These are phyloP conservation scores for Calonectria pseudoreteaudii DNA, from an alignment of 2,329 filamentous ascomycete genomes.

Conservation along the genomic window DNA sequence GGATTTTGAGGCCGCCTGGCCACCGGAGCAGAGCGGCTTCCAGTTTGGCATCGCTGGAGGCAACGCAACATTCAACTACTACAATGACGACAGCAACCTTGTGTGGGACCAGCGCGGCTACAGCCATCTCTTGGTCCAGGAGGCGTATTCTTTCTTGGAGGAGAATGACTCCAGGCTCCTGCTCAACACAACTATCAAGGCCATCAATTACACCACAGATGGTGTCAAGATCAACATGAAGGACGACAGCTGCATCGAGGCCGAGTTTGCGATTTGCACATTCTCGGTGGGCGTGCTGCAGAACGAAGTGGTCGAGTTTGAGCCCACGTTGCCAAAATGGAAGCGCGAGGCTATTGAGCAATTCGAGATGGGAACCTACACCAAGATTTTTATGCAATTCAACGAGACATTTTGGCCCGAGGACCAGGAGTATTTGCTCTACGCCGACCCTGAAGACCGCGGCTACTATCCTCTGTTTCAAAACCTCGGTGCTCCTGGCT, in stretches of 20 bases:
- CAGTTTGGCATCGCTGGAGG: slow-evolving; percentile 66
- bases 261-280: slow-evolving; percentile 73
- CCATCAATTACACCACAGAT: slow-evolving; percentile 62
- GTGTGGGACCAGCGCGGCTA: slow-evolving; percentile 73
- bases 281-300: slow-evolving; percentile 78
- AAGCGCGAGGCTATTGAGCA: slow-evolving; percentile 72
- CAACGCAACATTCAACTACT: slow-evolving; percentile 73
- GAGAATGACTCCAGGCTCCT: slow-evolving; percentile 67
- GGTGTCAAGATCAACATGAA: slow-evolving; percentile 65
- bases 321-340: slow-evolving; percentile 71
- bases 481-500: slow-evolving; percentile 67
- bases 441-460: slow-evolving; percentile 55
- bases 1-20: slow-evolving; percentile 70
- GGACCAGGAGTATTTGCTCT: slow-evolving; percentile 58
- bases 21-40: slow-evolving; percentile 67
- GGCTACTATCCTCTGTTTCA: slow-evolving; percentile 71
- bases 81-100: slow-evolving; percentile 70
- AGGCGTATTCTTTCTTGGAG: slow-evolving; percentile 68
- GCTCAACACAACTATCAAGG: slow-evolving; percentile 68
- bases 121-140: slow-evolving; percentile 66
- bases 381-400: slow-evolving; percentile 79
- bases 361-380: slow-evolving; percentile 78
- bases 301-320: slow-evolving; percentile 68
- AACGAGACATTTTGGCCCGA: slow-evolving; percentile 72
- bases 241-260: slow-evolving; percentile 67